Conservation (phyloP, 179 eudicot genomes). For the Patellifolia procumbens region DNA sequence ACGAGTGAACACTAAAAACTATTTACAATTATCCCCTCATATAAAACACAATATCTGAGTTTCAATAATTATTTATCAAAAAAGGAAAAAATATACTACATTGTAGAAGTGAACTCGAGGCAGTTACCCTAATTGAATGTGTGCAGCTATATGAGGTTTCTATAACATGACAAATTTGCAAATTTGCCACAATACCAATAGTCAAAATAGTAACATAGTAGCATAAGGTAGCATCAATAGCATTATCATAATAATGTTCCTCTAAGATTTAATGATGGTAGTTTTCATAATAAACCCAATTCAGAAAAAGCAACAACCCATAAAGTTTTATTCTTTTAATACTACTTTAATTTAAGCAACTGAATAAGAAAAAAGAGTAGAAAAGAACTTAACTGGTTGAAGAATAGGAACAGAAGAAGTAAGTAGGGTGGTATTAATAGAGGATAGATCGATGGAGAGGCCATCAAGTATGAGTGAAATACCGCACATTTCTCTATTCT, state of each 20-base stretch:
- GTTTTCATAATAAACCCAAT: background rate
- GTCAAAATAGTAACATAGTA: background rate
- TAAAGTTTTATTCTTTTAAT: background rate
- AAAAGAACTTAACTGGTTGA: constrained; percentile 35
- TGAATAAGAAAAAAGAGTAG: background rate
- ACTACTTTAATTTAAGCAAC: background rate
- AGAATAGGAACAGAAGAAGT: background rate
- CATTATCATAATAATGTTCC: background rate
- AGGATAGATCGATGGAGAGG: constrained; percentile 40
- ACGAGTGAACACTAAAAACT: too few species aligned
- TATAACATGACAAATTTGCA: background rate
- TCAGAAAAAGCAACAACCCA: background rate
- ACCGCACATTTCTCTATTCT: constrained; percentile 66
- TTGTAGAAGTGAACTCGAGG: too few species aligned
- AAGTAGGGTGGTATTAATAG: constrained; percentile 13
- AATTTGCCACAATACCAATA: background rate
- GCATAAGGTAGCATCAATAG: background rate
- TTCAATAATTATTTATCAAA: too few species aligned
- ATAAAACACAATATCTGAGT: too few species aligned
- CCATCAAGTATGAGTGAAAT: constrained; percentile 69
- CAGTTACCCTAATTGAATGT: too few species aligned
- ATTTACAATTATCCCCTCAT: too few species aligned
- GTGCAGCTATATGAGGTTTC: background rate
- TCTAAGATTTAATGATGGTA: background rate
- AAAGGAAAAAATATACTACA: too few species aligned